Base-by-base conservation (phyloP, 1,139 yeast species). In the Lodderomyces pseudojiufengensis region DNA sequence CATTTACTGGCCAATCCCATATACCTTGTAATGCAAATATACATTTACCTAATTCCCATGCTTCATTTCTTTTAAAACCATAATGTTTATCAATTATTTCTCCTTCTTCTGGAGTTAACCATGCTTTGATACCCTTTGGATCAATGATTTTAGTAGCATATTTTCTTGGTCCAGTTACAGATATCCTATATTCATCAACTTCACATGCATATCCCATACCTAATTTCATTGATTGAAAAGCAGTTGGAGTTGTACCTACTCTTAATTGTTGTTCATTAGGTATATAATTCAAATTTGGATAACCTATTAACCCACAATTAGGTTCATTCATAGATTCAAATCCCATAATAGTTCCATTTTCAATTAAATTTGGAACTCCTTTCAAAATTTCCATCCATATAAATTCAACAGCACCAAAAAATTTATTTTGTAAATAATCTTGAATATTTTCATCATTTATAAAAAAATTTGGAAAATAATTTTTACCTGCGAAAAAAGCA, bases 321-420 rank as follows among this genome's bases (percentile, higher is more conserved):
- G 97, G 97, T 55, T 90, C 98, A 55, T 90, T 90, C 65, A 90
- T 58, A 35, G 86, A 76, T 59, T 90, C 98, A 53, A 87, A 73
- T 3, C 97, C 98, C 11, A 88, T 50, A 4, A 84, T 59, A 4
- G 70, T 58, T 1, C 75, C 75, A 43, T 65, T 61, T 8, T 70
- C 68, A 40, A 84, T 65, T 56, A 86, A 61, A 9, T 71, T 65
- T 0, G 84, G 84, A 1, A 78, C 70, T 2, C 50, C 47, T 1
- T 54, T 54, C 33, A 66, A 61, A 3, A 88, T 63, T 3, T 71
- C 58, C 18, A 49, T 39, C 61, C 92, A 77, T 9, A 90, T 61
- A 44, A 76, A 63, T 28, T 63, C 57, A 18, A 83, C 59, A 0
- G 95, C 74, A 11, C 61, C 61, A 20, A 81, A 60, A 52, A 73